phyloP scores from a whole-genome alignment of 306 rosid genomes.

The Casuarina cunninghamiana region DNA sequence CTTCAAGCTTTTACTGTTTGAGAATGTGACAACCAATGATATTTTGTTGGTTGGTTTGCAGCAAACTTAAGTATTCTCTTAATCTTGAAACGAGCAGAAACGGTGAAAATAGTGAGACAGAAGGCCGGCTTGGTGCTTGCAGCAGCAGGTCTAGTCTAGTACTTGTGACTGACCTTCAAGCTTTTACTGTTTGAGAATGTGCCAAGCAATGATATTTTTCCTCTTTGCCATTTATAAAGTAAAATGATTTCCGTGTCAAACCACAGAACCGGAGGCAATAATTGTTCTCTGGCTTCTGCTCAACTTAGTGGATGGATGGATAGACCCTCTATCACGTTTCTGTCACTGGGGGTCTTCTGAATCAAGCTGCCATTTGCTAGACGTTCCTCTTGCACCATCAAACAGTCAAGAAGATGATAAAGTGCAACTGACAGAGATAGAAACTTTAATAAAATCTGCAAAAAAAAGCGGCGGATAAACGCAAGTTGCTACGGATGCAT shows the following conservation, averaged over 20 bases:
- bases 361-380: constrained; percentile 28
- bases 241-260: background rate
- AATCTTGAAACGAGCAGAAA: background rate
- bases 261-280: background rate
- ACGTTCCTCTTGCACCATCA: constrained; percentile 19
- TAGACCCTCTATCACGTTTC: background rate
- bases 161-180: background rate
- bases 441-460: constrained; percentile 36
- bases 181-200: background rate
- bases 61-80: background rate
- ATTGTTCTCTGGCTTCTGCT: background rate
- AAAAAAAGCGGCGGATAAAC: constrained; percentile 24
- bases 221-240: background rate
- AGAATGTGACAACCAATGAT: background rate
- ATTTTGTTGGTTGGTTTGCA: background rate
- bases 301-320: background rate
- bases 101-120: background rate
- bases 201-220: background rate
- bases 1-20: background rate
- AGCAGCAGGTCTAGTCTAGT: background rate
- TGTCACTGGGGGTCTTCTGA: background rate
- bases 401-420: constrained; percentile 18
- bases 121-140: background rate
- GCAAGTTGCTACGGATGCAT: constrained; percentile 39
- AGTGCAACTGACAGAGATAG: constrained; percentile 19